Conservation (phyloP, 169 alveolate genomes). For the Sarcocystis neurona region DNA sequence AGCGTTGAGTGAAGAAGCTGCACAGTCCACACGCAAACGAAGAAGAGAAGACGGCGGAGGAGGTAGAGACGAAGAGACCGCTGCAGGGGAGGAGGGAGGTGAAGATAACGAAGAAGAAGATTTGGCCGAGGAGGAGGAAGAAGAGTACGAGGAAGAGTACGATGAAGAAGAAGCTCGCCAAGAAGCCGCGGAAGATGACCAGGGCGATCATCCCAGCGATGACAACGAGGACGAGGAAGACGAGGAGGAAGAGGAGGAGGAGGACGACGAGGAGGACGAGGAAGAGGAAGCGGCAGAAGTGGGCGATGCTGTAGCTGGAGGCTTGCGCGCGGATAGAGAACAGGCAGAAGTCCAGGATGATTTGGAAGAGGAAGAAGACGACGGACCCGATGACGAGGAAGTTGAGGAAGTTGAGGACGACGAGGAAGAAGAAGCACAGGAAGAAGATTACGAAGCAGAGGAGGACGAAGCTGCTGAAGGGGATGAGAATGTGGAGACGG, state of each 20-base stretch:
- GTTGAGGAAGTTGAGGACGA: neutral
- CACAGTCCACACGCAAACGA: too few species aligned
- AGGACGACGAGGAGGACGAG: conserved; percentile 5
- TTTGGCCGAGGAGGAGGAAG: neutral
- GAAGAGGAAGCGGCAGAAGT: neutral
- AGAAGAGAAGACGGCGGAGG: too few species aligned
- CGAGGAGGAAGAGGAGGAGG: neutral
- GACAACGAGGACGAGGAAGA: neutral
- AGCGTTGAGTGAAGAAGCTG: neutral
- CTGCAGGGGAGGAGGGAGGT: neutral
- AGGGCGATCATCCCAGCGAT: neutral
- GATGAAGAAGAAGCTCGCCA: neutral
- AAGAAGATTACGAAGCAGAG: neutral
- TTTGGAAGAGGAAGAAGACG: neutral
- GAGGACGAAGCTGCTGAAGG: neutral
- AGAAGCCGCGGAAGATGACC: neutral
- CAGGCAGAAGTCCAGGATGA: neutral
- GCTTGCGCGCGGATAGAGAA: neutral
- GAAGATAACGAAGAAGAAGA: conserved; percentile 1
- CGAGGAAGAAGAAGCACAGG: neutral
- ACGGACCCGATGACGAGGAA: neutral
- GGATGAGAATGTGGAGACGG: neutral
- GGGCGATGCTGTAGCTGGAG: neutral
- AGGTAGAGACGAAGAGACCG: too few species aligned
- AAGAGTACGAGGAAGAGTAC: neutral